Evolutionary conservation across 2,329 filamentous ascomycete genomes (phyloP).

Genomic region (Epichloe sp.): DNA sequence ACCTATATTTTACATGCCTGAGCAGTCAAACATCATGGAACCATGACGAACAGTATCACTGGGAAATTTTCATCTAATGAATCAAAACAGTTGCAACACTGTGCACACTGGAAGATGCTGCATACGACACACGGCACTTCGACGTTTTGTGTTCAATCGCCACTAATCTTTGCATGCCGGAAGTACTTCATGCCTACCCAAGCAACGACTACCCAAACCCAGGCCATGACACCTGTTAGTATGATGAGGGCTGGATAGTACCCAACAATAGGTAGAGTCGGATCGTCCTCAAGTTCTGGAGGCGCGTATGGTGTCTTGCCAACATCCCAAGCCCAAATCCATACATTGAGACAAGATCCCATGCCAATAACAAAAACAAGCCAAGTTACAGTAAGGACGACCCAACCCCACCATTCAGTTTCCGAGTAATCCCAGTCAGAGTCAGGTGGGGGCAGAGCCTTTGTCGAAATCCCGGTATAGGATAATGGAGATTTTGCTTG

Average conservation of each 20-base stretch:
- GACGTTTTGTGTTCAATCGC: conserved; percentile 31
- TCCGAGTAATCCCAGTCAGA: conserved; percentile 79
- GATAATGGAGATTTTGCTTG: conserved; percentile 49
- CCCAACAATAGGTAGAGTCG: conserved; percentile 85
- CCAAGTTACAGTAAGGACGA: conserved; percentile 84
- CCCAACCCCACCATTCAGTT: conserved; percentile 97
- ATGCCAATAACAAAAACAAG: conserved; percentile 92
- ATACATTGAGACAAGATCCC: conserved; percentile 87
- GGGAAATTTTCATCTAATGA: too few relatives aligned
- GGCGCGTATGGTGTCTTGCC: conserved; percentile 92
- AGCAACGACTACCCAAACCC: conserved; percentile 95
- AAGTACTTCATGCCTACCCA: conserved; percentile 99
- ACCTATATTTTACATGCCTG: too few relatives aligned
- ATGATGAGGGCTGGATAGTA: conserved; percentile 95
- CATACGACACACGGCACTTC: not conserved
- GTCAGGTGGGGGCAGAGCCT: conserved; percentile 33
- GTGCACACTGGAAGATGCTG: not conserved
- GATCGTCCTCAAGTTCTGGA: conserved; percentile 88
- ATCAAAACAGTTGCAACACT: too few relatives aligned
- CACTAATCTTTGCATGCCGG: conserved; percentile 80
- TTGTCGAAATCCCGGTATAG: conserved; percentile 37
- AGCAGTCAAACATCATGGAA: too few relatives aligned
- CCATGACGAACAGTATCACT: too few relatives aligned
- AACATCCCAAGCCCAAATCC: conserved; percentile 99
- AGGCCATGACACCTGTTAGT: conserved; percentile 88